A percentile compares a stretch with the other conserved stretches of the same genome.
phyloP scores from a whole-genome alignment of 495 filamentous ascomycete species.

The Penicillium nucicola region DNA sequence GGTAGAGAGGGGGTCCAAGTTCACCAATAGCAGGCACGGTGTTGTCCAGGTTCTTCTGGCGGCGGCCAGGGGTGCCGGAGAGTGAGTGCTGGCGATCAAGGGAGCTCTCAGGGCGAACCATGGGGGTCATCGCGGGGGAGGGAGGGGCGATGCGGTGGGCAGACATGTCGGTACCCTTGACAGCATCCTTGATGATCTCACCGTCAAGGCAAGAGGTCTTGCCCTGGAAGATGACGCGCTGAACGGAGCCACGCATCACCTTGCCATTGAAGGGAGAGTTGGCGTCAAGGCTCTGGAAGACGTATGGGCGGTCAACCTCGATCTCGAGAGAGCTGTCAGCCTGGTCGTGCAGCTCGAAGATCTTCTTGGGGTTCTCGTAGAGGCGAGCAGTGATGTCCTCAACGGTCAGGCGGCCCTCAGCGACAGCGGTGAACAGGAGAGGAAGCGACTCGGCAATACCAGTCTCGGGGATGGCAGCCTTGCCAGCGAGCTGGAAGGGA shows the following conservation, averaged over 20 bases:
- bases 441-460: slow-evolving; percentile 77
- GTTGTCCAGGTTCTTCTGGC: slow-evolving; percentile 26
- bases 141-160: slow-evolving; percentile 57
- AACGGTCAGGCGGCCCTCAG: slow-evolving; percentile 69
- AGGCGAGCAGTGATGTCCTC: slow-evolving; percentile 69
- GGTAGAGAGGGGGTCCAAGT: slow-evolving; percentile 50
- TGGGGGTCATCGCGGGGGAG: slow-evolving; percentile 50
- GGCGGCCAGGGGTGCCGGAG: slow-evolving; percentile 38
- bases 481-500: slow-evolving; percentile 71
- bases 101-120: slow-evolving; percentile 44
- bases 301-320: slow-evolving; percentile 67
- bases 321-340: slow-evolving; percentile 70
- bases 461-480: slow-evolving; percentile 54
- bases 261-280: slow-evolving; percentile 80
- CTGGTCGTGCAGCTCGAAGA: slow-evolving; percentile 86
- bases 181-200: slow-evolving; percentile 50
- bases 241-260: slow-evolving; percentile 67
- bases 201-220: slow-evolving; percentile 78
- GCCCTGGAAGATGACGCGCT: slow-evolving; percentile 75
- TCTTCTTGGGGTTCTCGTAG: slow-evolving; percentile 79
- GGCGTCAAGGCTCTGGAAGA: slow-evolving; percentile 46
- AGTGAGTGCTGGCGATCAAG: slow-evolving; percentile 44
- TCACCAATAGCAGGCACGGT: slow-evolving; percentile 41
- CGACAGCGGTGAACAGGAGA: slow-evolving; percentile 73
- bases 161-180: slow-evolving; percentile 74